Evolutionary conservation across 1,284 basidiomycete genomes (phyloP).

Genomic region (Rhodofomes roseus): DNA sequence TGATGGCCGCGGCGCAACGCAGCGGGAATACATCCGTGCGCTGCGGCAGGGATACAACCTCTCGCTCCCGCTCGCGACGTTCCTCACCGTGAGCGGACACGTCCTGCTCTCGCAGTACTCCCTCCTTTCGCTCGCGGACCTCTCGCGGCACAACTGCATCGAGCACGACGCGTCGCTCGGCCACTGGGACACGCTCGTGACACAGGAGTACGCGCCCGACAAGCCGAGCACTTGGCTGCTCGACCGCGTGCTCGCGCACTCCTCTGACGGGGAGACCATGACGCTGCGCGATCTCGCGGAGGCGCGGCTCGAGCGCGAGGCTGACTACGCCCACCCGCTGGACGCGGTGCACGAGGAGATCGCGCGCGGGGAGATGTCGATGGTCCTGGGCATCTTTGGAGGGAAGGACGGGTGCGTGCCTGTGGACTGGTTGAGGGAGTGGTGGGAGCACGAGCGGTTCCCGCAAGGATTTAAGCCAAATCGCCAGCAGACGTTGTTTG

Average conservation of each 20-base stretch:
- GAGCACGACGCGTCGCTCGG: conserved; percentile 35
- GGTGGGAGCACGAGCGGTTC: conserved; percentile 10
- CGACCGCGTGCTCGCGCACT: conserved; percentile 15
- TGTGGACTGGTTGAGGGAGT: conserved; percentile 4
- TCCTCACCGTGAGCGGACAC: conserved; percentile 25
- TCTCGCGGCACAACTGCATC: conserved; percentile 25
- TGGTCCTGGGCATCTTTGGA: conserved; percentile 25
- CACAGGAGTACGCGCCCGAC: conserved; percentile 25
- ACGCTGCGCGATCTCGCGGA: conserved; percentile 23
- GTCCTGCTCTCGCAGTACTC: conserved; percentile 21
- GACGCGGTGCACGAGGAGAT: conserved; percentile 28
- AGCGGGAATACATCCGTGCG: conserved; percentile 18
- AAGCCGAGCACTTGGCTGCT: conserved; percentile 17
- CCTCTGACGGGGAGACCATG: conserved; percentile 17
- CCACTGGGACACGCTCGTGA: conserved; percentile 24
- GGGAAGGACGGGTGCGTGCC: conserved; percentile 5
- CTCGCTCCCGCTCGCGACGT: conserved; percentile 23
- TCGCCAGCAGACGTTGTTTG: conserved; percentile 8
- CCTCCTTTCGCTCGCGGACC: conserved; percentile 8
- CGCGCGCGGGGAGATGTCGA: conserved; percentile 31
- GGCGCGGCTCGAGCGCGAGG: conserved; percentile 23
- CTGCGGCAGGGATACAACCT: conserved; percentile 26
- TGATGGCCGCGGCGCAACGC: conserved; percentile 23
- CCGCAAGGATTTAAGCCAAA: conserved; percentile 4
- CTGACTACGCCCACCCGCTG: conserved; percentile 15